Evolutionary conservation across 306 rosid species (phyloP), one percentile per base, ranked within the genome.

Genomic region (Quercus rubra): DNA sequence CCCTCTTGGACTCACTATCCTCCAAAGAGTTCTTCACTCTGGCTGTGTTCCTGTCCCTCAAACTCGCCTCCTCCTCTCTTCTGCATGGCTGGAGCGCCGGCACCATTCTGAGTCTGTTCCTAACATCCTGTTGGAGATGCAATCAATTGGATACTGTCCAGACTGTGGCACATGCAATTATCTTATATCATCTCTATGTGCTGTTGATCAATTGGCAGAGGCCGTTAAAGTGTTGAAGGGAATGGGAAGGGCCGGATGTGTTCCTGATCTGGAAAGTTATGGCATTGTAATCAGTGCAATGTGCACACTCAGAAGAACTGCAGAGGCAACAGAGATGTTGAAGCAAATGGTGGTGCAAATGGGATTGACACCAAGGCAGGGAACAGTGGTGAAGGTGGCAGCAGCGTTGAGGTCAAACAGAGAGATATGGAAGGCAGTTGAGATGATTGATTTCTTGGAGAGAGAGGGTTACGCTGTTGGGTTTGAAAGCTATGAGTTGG

Each of bases 401-500:
- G 83, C 77, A 14, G 82, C 90, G 43, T 85, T 94, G 78, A 85
- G 92, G 46, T 84, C 91, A 33, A 87, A 90, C 73, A 84, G 89
- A 82, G 90, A 88, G 86, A 83, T 87, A 75, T 84, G 91, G 96
- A 87, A 82, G 84, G 91, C 90, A 21, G 90, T 85, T 74, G 90
- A 90, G 85, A 61, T 88, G 79, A 83, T 91, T 79, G 90, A 82
- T 55, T 83, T 92, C 73, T 77, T 94, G 82, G 93, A 89, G 83
- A 85, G 56, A 82, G 86, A 87, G 84, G 86, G 80, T 55, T 70
- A 35, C n/a, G 52, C 61, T 77, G 78, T 92, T 19, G 97, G 90
- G 70, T 94, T 92, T 75, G 94, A 91, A 88, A 81, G 89, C 88
- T 88, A 94, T 30, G 97, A 94, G 83, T n/a, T 80, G 71, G 90